Conservation (phyloP, 75 land plant genomes). For the Pseudotsuga menziesii region DNA sequence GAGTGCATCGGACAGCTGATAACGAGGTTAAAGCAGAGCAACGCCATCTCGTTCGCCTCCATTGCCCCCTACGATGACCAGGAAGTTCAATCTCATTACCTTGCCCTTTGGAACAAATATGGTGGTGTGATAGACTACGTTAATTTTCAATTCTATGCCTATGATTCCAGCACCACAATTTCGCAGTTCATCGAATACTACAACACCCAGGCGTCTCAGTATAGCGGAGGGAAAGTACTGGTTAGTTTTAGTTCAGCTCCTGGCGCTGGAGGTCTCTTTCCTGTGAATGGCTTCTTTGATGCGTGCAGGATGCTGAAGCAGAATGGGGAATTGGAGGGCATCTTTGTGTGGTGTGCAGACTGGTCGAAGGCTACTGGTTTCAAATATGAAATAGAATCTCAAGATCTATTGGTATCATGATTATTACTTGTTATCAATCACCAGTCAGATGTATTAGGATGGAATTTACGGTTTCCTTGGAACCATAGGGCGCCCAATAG, state of each 20-base stretch:
- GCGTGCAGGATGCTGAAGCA: constrained; percentile 28
- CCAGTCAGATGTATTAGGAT: too few species aligned
- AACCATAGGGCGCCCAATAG: too few species aligned
- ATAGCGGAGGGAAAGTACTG: constrained; percentile 27
- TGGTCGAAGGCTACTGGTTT: constrained; percentile 16
- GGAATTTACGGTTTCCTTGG: too few species aligned
- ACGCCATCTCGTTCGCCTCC: constrained; percentile 24
- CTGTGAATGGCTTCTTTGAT: constrained; percentile 30
- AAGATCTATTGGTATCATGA: constrained; percentile 9
- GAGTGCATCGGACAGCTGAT: constrained; percentile 40
- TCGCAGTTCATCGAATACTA: constrained; percentile 24
- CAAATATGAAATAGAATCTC: constrained; percentile 12
- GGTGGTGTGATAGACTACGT: constrained; percentile 31
- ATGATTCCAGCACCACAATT: constrained; percentile 25
- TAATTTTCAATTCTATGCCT: constrained; percentile 51
- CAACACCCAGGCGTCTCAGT: constrained; percentile 19
- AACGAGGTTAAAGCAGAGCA: constrained; percentile 21
- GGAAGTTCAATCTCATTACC: constrained; percentile 26
- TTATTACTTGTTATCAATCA: too few species aligned
- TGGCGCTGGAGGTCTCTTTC: constrained; percentile 16
- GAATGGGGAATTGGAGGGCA: constrained; percentile 23
- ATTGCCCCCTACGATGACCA: constrained; percentile 37
- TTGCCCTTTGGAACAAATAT: constrained; percentile 24
- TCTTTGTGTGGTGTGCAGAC: constrained; percentile 41
- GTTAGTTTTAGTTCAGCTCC: constrained; percentile 27